Evolutionary conservation across 331 rosid species (phyloP).

Genomic region (Pyracantha coccinea): DNA sequence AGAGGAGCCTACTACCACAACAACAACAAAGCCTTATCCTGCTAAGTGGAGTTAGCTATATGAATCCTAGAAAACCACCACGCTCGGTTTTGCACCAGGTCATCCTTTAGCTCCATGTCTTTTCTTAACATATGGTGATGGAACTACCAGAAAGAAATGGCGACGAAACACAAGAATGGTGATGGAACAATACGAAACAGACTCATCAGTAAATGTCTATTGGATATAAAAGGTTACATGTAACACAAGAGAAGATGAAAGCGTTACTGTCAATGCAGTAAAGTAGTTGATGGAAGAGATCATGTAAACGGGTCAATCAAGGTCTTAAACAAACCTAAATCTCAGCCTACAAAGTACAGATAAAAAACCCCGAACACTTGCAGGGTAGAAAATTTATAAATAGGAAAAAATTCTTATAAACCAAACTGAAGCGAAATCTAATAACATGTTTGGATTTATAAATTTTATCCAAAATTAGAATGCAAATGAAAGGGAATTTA

Average conservation of each 20-base stretch:
- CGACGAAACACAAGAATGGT: not conserved
- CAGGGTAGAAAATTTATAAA: not conserved
- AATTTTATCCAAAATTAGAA: not conserved
- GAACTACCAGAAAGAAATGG: not conserved
- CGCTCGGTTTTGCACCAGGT: too few species aligned
- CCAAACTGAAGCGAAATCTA: not conserved
- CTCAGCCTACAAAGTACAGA: not conserved
- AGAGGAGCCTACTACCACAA: not conserved
- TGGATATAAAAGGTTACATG: not conserved
- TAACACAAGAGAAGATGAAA: not conserved
- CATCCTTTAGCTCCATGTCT: too few species aligned
- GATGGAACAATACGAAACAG: not conserved
- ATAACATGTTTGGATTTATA: not conserved
- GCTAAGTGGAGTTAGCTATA: too few species aligned
- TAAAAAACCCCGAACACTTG: not conserved
- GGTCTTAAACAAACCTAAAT: not conserved
- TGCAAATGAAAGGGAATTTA: conserved; percentile 3
- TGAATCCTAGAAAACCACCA: too few species aligned
- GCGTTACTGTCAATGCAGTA: not conserved
- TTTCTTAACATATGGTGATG: too few species aligned
- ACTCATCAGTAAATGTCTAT: not conserved
- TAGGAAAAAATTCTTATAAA: not conserved
- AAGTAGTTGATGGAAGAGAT: not conserved
- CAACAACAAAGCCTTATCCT: too few species aligned
- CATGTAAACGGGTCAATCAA: not conserved